Base-by-base conservation (phyloP, 2,329 filamentous ascomycete genomes). In the Fusarium paranaense region DNA sequence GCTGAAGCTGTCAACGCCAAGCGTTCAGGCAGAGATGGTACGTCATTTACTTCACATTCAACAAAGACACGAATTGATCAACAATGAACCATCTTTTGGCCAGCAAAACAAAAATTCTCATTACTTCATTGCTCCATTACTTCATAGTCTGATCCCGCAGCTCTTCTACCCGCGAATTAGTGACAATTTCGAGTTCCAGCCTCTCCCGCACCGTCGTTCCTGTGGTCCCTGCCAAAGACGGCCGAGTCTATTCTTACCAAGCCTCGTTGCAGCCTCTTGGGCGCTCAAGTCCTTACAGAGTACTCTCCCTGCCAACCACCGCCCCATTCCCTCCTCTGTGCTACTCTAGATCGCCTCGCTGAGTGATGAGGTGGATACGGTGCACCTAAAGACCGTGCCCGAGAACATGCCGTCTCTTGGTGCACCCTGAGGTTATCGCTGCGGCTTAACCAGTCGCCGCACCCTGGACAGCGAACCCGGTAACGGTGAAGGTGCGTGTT, bases 361-460 rank as follows among this genome's bases (percentile, higher is more conserved):
- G 45, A 13, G 45, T 10, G 45, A n/a, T 50, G 45, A n/a, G 45
- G 16, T 9, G 45, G 45, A 50, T 50, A 62, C 10, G 37, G 30
- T 22, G 37, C 22, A 20, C 13, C 20, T 8, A 38, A 16, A 11
- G 7, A 9, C 14, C 54, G 20, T 13, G n/a, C 11, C n/a, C 50
- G 27, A 5, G 18, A 8, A 18, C 45, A 50, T 14, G 22, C 22
- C 45, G 14, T 50, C 45, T 10, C 22, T 2, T 54, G 64, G 35
- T 66, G 64, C 5, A 47, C 38, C 18, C 10, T 42, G 10, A 66
- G 64, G 27, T 66, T 66, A 25, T 66, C 64, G 10, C n/a, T 54
- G 13, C 57, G 57, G 9, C 42, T 66, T 5, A 54, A 20, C 27
- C n/a, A 27, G 7, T 22, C 37, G 1, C 18, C 16, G 4, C 64